phyloP scores from a whole-genome alignment of 176 grass and related monocot species.

The Juncus effusus region DNA sequence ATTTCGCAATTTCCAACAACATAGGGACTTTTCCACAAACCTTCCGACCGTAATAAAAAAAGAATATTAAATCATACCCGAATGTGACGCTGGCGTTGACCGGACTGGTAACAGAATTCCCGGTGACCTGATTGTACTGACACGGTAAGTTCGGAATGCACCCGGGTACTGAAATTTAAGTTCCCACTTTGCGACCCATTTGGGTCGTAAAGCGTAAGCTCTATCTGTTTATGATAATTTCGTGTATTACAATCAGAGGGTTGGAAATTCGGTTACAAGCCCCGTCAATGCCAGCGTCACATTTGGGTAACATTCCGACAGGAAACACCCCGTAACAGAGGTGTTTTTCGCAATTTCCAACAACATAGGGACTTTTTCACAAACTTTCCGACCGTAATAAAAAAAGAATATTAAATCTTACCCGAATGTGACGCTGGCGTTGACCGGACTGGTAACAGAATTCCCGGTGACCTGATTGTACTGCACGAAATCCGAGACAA shows the following conservation, averaged over 20 bases:
- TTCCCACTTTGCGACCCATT: constrained; percentile 46
- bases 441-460: constrained; percentile 47
- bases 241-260: constrained; percentile 57
- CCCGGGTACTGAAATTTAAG: constrained; percentile 37
- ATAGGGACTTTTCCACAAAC: constrained; percentile 1
- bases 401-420: constrained; percentile 35
- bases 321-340: no score
- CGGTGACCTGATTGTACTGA: constrained; percentile 70
- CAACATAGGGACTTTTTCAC: constrained; percentile 1
- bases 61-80: constrained; percentile 48
- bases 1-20: background rate
- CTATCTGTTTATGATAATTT: constrained; percentile 56
- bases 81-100: constrained; percentile 76
- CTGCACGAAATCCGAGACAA: constrained; percentile 54
- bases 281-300: constrained; percentile 64
- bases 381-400: background rate
- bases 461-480: constrained; percentile 69
- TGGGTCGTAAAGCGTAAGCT: constrained; percentile 81
- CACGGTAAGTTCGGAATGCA: constrained; percentile 33
- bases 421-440: constrained; percentile 83
- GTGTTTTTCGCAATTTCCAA: no score
- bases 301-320: constrained; percentile 51
- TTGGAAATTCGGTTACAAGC: constrained; percentile 51
- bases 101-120: constrained; percentile 49
- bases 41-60: background rate